Evolutionary conservation across 2,329 filamentous ascomycete genomes (phyloP), one percentile per base, ranked within the genome.

Genomic region (Phaeosphaeriaceae sp.): DNA sequence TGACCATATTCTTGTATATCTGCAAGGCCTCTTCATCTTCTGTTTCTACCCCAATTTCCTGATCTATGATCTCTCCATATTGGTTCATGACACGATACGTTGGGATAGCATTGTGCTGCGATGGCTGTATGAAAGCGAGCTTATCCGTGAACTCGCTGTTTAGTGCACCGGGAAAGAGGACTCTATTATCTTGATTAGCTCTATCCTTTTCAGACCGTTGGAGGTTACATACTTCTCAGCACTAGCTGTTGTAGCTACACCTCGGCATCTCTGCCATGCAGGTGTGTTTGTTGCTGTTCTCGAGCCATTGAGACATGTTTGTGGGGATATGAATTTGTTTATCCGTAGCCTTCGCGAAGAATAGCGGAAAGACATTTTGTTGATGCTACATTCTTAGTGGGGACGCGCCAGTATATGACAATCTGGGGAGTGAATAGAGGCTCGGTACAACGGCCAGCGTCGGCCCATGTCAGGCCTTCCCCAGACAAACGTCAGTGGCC

Each of bases 61-160:
- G 81, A 74, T 97, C 91, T 15, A 97, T 86, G 32, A 96, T 83
- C 26, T 83, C 80, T 42, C 94, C 94, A 70, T 97, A 86, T 61
- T 95, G 92, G 72, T 96, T 89, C 68, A 99, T 87, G 20, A 93
- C 86, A 40, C 94, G 88, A 78, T 95, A 99, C 4, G 94, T 97
- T 20, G 92, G 86, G 68, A 99, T 88, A 4, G 92, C 87, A 63
- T 87, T 83, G 43, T 86, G 83, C 35, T 63, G 49, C 33, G 86
- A 82, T 0, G 92, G 89, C 41, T 84, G 83, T 46, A 90, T 84
- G 74, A 96, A 97, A 33, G 82, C 79, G 74, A 97, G 87, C 0
- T 81, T 80, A 58, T 84, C 87, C 4, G 90, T 96, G 75, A 99
- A 99, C 55, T 90, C 90, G 71, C 91, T 96, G 73, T 97, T 93